phyloP scores from a whole-genome alignment of 2,329 filamentous ascomycete genomes.

The Blastomyces percursus region DNA sequence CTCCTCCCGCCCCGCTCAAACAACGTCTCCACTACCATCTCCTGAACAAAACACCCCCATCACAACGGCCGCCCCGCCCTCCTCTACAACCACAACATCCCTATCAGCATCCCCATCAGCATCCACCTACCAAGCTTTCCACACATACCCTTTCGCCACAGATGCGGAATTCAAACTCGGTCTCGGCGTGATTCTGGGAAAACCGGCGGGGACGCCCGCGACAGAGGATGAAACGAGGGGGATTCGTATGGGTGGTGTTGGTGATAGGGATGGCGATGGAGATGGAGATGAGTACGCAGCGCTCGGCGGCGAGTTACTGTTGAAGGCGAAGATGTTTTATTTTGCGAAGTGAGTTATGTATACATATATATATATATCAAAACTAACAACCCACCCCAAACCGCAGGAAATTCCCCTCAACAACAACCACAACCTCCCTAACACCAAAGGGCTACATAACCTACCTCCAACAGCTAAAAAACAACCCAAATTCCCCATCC shows the following conservation, averaged over 20 bases:
- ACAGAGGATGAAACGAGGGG: conserved; percentile 19
- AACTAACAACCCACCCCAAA: not conserved
- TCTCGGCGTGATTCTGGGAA: conserved; percentile 36
- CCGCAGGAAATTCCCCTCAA: conserved; percentile 2
- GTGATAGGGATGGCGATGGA: not conserved
- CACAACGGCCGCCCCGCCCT: not conserved
- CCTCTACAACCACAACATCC: not conserved
- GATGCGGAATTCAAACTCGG: conserved; percentile 39
- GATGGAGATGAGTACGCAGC: not conserved
- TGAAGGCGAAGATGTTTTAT: conserved; percentile 2
- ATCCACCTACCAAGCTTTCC: conserved; percentile 25
- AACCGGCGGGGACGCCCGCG: conserved; percentile 24
- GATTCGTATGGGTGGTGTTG: not conserved
- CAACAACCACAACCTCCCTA: not conserved
- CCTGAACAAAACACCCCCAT: not conserved
- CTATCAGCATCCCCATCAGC: not conserved
- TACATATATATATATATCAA: not conserved
- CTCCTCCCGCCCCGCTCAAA: not conserved
- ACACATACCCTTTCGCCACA: conserved; percentile 30
- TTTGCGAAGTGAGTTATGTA: not conserved
- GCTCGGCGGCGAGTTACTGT: not conserved
- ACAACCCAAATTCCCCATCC: not conserved
- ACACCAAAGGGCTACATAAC: conserved; percentile 7
- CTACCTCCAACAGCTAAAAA: conserved; percentile 2
- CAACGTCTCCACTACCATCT: not conserved